These are phyloP conservation scores for Corylus heterophylla DNA, from an alignment of 306 rosid genomes.

Conservation along the genomic window DNA sequence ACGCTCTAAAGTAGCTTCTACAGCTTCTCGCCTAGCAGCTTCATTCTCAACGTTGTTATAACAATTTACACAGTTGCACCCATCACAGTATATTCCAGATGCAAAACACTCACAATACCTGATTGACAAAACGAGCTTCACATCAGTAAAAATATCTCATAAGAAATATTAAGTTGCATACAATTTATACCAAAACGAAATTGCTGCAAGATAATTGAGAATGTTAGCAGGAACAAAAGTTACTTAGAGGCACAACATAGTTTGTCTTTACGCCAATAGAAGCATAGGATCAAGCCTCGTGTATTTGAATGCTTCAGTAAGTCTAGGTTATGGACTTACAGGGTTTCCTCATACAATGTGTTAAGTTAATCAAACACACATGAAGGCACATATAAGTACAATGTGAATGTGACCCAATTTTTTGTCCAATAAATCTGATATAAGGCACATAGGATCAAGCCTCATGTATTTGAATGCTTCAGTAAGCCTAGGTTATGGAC, in stretches of 20 bases:
- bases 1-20: slow-evolving; percentile 97
- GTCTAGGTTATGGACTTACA: not conserved
- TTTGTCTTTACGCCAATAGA: not conserved
- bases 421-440: not conserved
- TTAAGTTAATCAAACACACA: not conserved
- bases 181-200: not conserved
- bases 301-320: not conserved
- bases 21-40: slow-evolving; percentile 93
- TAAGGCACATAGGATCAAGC: too few relatives aligned
- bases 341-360: not conserved
- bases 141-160: slow-evolving; percentile 19
- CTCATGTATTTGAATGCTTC: too few relatives aligned
- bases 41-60: slow-evolving; percentile 95
- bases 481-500: too few relatives aligned
- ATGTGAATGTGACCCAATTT: not conserved
- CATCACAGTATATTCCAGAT: slow-evolving; percentile 97
- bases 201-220: not conserved
- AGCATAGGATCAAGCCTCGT: slow-evolving; percentile 1
- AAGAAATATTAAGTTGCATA: slow-evolving; percentile 13
- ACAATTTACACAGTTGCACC: slow-evolving; percentile 98
- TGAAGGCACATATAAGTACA: not conserved
- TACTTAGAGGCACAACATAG: not conserved
- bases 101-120: slow-evolving; percentile 99
- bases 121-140: slow-evolving; percentile 38
- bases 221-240: not conserved